These are phyloP conservation scores for Fusarium mundagurra DNA, from an alignment of 2,329 filamentous ascomycete genomes.

Conservation along the genomic window DNA sequence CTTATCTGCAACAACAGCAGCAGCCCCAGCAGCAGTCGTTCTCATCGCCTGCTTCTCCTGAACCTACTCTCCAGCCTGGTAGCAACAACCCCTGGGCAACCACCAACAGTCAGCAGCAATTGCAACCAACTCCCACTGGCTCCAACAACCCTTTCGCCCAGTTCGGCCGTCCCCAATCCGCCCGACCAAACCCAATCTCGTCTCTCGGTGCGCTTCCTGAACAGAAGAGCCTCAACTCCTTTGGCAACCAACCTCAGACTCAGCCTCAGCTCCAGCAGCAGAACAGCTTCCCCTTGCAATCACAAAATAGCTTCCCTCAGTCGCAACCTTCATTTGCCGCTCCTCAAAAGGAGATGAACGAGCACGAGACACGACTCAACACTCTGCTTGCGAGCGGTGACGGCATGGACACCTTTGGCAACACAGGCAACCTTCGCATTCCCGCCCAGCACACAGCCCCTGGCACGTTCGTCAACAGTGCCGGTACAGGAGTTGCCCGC, in stretches of 20 bases:
- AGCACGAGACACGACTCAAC: conserved; percentile 82
- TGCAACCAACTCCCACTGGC: conserved; percentile 87
- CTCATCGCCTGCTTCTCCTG: conserved; percentile 59
- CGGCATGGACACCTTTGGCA: conserved; percentile 96
- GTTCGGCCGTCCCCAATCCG: conserved; percentile 68
- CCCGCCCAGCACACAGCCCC: conserved; percentile 96
- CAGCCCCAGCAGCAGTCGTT: conserved; percentile 53
- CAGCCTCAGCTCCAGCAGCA: conserved; percentile 55
- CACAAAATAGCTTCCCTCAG: conserved; percentile 48
- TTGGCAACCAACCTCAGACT: conserved; percentile 57
- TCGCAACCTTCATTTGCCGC: conserved; percentile 43
- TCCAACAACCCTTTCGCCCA: conserved; percentile 98
- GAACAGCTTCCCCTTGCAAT: conserved; percentile 47
- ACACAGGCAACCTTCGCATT: conserved; percentile 94
- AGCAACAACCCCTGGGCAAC: conserved; percentile 95
- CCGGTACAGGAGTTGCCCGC: conserved; percentile 79
- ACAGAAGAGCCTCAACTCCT: conserved; percentile 76
- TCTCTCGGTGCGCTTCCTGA: conserved; percentile 81
- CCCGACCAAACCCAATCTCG: conserved; percentile 66
- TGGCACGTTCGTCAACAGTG: conserved; percentile 95
- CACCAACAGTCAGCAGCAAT: conserved; percentile 66
- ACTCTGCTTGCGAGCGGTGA: conserved; percentile 86
- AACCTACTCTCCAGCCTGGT: conserved; percentile 75
- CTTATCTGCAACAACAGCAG: conserved; percentile 54
- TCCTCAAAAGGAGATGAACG: conserved; percentile 66